Base-by-base conservation (phyloP, 73 alveolate genomes). In the Urostyla sp. region DNA sequence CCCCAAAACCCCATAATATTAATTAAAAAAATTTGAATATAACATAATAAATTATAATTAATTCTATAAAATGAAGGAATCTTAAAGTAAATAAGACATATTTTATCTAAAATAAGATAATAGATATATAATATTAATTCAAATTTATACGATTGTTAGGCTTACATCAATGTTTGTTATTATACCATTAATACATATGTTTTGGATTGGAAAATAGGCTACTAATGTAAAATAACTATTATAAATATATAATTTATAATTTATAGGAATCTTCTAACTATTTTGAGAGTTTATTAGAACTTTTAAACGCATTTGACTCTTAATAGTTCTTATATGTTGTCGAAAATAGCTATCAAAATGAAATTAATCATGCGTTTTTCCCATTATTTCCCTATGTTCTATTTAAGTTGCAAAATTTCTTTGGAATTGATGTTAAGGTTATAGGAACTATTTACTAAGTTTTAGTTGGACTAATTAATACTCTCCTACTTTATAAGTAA, bases 291-390 rank as follows among this genome's bases (percentile, higher is more conserved):
- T 32, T 49, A 27, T 32, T 75, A 16, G 53, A 32, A 1, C 21
- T 59, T 16, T 34, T 75, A 24, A 52, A 53, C 23, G 76, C 49
- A 15, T 75, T 53, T 35, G 87, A 75, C 57, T 61, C 77, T 7
- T 38, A 76, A 18, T 59, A 53, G n/a, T 75, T 75, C 78, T 36
- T 28, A 10, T 3, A 44, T 21, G 32, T 28, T 28, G 69, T 67
- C n/a, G 32, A 56, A 44, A 60, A 55, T 10, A 43, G 79, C 35
- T 75, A 56, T 51, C 15, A 31, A 28, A 56, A 11, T 16, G 87
- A 75, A 45, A 75, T 56, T 1, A 75, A 75, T 38, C 87, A 75
- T 26, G 87, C 87, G 3, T 75, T 75, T 67, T 38, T 56, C 36
- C 87, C 87, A 4, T 30, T 75, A 59, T 36, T 37, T 43, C 66